Evolutionary conservation across 805 yeast genomes (phyloP).

Genomic region (Metschnikowia matae): DNA sequence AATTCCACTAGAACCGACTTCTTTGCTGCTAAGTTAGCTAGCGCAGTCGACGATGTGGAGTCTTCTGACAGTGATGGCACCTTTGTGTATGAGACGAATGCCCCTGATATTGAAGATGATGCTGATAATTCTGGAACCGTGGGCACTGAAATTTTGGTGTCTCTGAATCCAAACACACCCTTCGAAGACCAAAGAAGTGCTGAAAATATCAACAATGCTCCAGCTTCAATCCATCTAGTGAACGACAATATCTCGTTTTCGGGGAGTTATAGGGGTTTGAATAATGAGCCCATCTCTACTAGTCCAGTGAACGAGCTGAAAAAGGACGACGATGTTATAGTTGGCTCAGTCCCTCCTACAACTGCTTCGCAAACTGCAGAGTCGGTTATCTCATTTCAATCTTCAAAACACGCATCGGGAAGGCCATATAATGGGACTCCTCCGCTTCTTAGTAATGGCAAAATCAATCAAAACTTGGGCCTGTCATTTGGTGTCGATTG

Average conservation of each 20-base stretch:
- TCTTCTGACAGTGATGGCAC: slow-evolving; percentile 90
- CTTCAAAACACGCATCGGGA: slow-evolving; percentile 17
- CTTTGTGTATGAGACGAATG: slow-evolving; percentile 77
- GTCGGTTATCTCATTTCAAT: slow-evolving; percentile 23
- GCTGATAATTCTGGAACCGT: slow-evolving; percentile 4
- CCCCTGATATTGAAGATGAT: slow-evolving; percentile 21
- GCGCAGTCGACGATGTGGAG: slow-evolving; percentile 88
- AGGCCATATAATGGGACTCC: slow-evolving; percentile 17
- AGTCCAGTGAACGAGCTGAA: slow-evolving; percentile 10
- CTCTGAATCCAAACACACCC: not conserved
- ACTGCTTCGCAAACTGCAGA: slow-evolving; percentile 15
- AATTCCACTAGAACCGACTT: slow-evolving; percentile 81
- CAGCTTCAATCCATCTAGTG: slow-evolving; percentile 11
- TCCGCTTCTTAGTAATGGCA: slow-evolving; percentile 10
- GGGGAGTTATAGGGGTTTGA: slow-evolving; percentile 12
- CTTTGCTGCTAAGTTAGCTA: slow-evolving; percentile 91
- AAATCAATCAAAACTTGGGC: not conserved
- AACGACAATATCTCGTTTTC: slow-evolving; percentile 14
- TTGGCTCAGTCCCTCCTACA: slow-evolving; percentile 3
- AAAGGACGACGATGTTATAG: slow-evolving; percentile 9
- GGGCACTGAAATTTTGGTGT: slow-evolving; percentile 1
- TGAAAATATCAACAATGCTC: slow-evolving; percentile 13
- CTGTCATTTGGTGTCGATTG: slow-evolving; percentile 4
- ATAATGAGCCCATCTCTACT: slow-evolving; percentile 7
- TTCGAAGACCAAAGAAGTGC: slow-evolving; percentile 6